phyloP scores from a whole-genome alignment of 2,329 filamentous ascomycete genomes.

The Fusarium temperatum region DNA sequence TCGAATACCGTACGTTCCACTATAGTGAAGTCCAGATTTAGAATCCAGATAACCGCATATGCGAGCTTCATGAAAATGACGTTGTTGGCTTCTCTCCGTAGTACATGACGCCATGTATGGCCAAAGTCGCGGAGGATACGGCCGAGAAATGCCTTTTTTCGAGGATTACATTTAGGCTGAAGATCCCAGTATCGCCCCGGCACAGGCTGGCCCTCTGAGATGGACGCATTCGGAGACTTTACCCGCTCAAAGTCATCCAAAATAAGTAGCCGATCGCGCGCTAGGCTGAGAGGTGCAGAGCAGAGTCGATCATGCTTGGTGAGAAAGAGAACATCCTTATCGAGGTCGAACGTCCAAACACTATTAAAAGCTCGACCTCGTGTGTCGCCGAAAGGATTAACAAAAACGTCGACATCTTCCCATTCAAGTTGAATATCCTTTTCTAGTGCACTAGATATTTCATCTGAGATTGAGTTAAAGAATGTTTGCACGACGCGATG shows the following conservation, averaged over 20 bases:
- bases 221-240: too few species aligned
- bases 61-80: constrained; percentile 26
- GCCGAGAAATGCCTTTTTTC: constrained; percentile 20
- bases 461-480: background rate
- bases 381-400: background rate
- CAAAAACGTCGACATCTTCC: background rate
- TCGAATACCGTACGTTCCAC: constrained; percentile 12
- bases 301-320: background rate
- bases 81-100: constrained; percentile 21
- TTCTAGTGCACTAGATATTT: background rate
- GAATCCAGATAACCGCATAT: constrained; percentile 30
- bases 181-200: constrained; percentile 2
- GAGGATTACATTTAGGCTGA: background rate
- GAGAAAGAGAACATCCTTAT: background rate
- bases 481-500: background rate
- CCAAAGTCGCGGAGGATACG: constrained; percentile 27
- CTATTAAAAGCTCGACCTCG: background rate
- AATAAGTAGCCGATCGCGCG: constrained; percentile 16
- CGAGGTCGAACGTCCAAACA: constrained; percentile 6
- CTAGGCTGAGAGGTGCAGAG: constrained; percentile 13
- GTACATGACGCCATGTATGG: constrained; percentile 35
- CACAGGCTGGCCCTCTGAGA: too few species aligned
- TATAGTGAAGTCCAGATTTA: background rate
- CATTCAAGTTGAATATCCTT: background rate
- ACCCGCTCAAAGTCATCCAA: constrained; percentile 22